A percentile compares a stretch with the other conserved stretches of the same genome.
Evolutionary conservation across 2,329 filamentous ascomycete genomes (phyloP).

Genomic region (Botrytis sinoallii): DNA sequence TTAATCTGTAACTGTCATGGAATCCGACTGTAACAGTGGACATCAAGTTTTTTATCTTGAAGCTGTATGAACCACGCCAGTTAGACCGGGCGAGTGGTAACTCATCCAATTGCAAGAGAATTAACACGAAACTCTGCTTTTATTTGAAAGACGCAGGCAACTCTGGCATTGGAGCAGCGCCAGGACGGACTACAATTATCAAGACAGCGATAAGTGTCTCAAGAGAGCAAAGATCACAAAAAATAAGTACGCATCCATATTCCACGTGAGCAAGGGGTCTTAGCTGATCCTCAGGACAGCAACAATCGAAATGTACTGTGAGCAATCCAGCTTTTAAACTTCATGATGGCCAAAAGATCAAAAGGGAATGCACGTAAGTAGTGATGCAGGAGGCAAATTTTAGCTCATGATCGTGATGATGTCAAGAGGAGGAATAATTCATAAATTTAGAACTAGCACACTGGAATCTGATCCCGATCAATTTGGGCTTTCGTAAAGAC

Average conservation of each 20-base stretch:
- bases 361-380: not conserved
- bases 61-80: not conserved
- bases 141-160: not conserved
- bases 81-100: not conserved
- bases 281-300: not conserved
- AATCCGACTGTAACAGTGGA: not conserved
- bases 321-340: not conserved
- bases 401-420: no score
- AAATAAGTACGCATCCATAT: not conserved
- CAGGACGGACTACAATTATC: no score
- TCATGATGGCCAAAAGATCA: not conserved
- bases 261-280: no score
- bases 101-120: not conserved
- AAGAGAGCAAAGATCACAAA: not conserved
- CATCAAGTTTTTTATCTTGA: not conserved
- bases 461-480: not conserved
- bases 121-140: not conserved
- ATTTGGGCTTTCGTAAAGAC: no score
- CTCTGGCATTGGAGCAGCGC: not conserved
- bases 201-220: not conserved
- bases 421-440: not conserved
- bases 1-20: no score
- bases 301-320: not conserved
- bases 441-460: not conserved
- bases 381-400: not conserved